Percentiles rank a stretch among this genome's conserved stretches.
phyloP scores from a whole-genome alignment of 768 basidiomycete species.

The Multifurca ochricompacta region DNA sequence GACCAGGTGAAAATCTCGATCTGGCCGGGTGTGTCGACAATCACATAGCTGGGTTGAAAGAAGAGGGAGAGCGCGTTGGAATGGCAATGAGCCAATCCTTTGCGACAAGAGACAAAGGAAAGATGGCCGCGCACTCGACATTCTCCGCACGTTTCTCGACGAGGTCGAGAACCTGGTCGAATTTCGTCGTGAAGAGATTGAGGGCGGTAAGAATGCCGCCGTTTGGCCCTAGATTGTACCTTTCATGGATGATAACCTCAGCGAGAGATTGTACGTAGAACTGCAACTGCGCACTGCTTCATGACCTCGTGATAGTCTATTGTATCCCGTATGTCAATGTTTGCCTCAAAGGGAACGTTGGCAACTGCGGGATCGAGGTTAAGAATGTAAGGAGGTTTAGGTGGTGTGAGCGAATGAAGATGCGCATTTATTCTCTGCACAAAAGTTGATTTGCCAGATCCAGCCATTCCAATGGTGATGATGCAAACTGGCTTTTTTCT shows the following conservation, averaged over 20 bases:
- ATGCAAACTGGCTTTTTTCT: slow-evolving; percentile 69
- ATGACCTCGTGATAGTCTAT: slow-evolving; percentile 97
- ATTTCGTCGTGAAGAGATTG: slow-evolving; percentile 97
- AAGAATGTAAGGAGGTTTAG: slow-evolving; percentile 84
- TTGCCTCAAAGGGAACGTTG: slow-evolving; percentile 86
- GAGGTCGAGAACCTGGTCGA: slow-evolving; percentile 88
- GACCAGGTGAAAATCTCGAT: slow-evolving; percentile 99
- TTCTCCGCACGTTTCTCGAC: slow-evolving; percentile 86
- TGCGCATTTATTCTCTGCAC: slow-evolving; percentile 93
- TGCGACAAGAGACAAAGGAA: background rate
- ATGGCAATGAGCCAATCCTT: background rate
- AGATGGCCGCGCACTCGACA: slow-evolving; percentile 69
- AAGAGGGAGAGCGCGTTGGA: background rate
- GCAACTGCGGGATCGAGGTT: slow-evolving; percentile 97
- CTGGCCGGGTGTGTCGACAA: slow-evolving; percentile 96
- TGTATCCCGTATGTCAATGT: slow-evolving; percentile 97
- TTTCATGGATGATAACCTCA: slow-evolving; percentile 28
- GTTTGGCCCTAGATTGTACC: slow-evolving; percentile 97
- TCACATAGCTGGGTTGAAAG: slow-evolving; percentile 59
- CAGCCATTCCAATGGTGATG: slow-evolving; percentile 93
- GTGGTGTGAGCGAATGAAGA: slow-evolving; percentile 59
- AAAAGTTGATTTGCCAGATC: slow-evolving; percentile 96
- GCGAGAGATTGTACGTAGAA: slow-evolving; percentile 2
- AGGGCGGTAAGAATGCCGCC: slow-evolving; percentile 96
- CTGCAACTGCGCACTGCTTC: slow-evolving; percentile 80